A percentile compares a stretch with the other conserved stretches of the same genome.
phyloP scores from a whole-genome alignment of 345 rosid genomes.

The Moringa oleifera region DNA sequence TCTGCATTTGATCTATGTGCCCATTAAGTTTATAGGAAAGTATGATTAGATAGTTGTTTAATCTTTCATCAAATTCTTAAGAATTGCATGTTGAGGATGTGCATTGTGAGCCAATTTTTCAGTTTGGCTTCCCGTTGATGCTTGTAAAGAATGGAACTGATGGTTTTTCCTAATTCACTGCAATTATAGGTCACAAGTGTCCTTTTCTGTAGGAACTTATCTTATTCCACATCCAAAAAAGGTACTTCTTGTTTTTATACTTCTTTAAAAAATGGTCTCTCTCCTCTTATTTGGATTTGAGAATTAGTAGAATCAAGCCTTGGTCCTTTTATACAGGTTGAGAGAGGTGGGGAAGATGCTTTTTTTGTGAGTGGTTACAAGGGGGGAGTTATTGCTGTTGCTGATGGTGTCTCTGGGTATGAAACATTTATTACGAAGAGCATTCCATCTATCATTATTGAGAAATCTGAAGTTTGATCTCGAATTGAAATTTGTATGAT shows the following conservation, averaged over 20 bases:
- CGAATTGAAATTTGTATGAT: slow-evolving; percentile 13
- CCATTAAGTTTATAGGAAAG: no score
- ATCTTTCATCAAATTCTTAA: no score
- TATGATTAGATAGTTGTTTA: no score
- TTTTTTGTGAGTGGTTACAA: slow-evolving; percentile 54
- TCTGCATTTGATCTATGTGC: no score
- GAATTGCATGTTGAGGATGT: no score
- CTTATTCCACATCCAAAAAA: slow-evolving; percentile 80
- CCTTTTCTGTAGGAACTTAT: slow-evolving; percentile 52
- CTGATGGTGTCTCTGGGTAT: slow-evolving; percentile 94
- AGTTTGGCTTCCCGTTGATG: not conserved
- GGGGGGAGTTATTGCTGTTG: slow-evolving; percentile 83
- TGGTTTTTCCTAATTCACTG: not conserved
- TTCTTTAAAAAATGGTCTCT: not conserved
- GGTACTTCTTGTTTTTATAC: slow-evolving; percentile 24
- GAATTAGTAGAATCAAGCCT: not conserved
- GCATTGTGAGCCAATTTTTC: no score
- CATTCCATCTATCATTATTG: not conserved
- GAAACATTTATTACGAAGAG: not conserved
- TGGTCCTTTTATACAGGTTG: slow-evolving; percentile 37
- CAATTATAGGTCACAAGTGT: slow-evolving; percentile 33
- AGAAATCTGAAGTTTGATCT: not conserved
- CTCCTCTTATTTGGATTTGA: not conserved
- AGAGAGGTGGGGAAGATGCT: slow-evolving; percentile 88
- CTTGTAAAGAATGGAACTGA: not conserved